A percentile compares a stretch with the other conserved stretches of the same genome.
Evolutionary conservation across 164 flowering plant species (phyloP).

Genomic region (Nymphaea colorata): DNA sequence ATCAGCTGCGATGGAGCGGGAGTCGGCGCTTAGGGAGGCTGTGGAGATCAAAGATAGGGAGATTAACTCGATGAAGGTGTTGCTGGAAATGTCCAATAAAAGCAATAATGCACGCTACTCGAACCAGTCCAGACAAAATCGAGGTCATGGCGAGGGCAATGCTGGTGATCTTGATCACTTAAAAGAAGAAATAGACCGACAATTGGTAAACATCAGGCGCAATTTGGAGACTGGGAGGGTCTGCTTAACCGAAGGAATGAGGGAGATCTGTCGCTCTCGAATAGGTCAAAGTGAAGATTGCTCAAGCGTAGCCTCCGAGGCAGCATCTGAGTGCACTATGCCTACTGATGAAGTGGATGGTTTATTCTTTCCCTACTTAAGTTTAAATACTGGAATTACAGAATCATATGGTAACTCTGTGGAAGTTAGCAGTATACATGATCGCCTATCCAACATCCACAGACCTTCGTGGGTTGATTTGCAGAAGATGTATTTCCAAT

Average conservation of each 20-base stretch:
- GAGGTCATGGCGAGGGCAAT: slow-evolving; percentile 16
- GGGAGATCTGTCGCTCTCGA: slow-evolving; percentile 2
- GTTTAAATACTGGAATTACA: background rate
- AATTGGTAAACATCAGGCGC: slow-evolving; percentile 42
- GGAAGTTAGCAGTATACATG: background rate
- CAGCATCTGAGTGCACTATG: slow-evolving; percentile 6
- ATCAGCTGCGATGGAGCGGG: slow-evolving; percentile 32
- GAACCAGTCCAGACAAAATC: slow-evolving; percentile 4
- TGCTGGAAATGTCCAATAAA: slow-evolving; percentile 21
- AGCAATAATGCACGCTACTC: slow-evolving; percentile 22
- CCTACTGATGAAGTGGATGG: slow-evolving; percentile 6
- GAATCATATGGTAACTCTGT: background rate
- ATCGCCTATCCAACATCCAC: background rate
- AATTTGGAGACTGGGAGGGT: slow-evolving; percentile 32
- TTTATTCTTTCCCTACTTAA: background rate
- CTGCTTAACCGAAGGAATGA: slow-evolving; percentile 11
- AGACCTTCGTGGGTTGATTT: background rate
- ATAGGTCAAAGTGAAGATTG: background rate
- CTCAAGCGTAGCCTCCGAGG: background rate
- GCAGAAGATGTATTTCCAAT: slow-evolving; percentile 1
- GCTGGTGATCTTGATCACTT: slow-evolving; percentile 33
- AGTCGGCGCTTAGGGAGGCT: slow-evolving; percentile 38
- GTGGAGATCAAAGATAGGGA: slow-evolving; percentile 50
- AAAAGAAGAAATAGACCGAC: slow-evolving; percentile 46
- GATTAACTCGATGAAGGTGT: slow-evolving; percentile 16